phyloP scores from a whole-genome alignment of 1,139 yeast species.

The Taphrina sp. region DNA sequence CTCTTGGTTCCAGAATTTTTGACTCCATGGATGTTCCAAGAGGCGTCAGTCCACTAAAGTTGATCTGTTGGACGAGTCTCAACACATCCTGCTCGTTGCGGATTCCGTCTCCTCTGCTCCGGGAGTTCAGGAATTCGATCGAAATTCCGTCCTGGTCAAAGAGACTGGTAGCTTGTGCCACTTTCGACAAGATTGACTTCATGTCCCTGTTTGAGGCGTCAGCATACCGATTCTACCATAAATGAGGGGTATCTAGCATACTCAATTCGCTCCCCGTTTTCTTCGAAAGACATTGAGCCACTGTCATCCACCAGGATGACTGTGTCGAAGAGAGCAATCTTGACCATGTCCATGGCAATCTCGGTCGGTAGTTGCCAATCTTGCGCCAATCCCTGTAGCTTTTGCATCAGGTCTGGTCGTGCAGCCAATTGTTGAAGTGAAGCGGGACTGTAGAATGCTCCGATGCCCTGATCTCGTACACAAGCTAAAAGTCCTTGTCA shows the following conservation, averaged over 20 bases:
- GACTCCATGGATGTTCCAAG: conserved; percentile 42
- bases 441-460: conserved; percentile 44
- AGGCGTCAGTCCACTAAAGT: conserved; percentile 44
- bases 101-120: conserved; percentile 42
- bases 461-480: conserved; percentile 43
- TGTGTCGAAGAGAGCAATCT: conserved; percentile 44
- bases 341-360: conserved; percentile 43
- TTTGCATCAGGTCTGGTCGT: conserved; percentile 39
- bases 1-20: conserved; percentile 44
- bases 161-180: conserved; percentile 43
- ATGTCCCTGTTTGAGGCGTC: conserved; percentile 39
- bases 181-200: conserved; percentile 43
- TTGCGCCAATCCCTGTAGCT: conserved; percentile 40
- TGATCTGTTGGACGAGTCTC: conserved; percentile 40
- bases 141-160: conserved; percentile 45
- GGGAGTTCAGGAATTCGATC: conserved; percentile 44
- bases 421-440: conserved; percentile 42
- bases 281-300: conserved; percentile 46
- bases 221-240: too few relatives aligned
- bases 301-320: conserved; percentile 45
- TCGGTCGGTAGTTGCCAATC: conserved; percentile 43
- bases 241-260: too few relatives aligned
- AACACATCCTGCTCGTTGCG: conserved; percentile 42
- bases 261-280: conserved; percentile 45
- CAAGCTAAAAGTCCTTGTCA: conserved; percentile 39